Evolutionary conservation across 1,284 basidiomycete genomes (phyloP), one percentile per base, ranked within the genome.

Genomic region (Cutaneotrichosporon arboriforme): DNA sequence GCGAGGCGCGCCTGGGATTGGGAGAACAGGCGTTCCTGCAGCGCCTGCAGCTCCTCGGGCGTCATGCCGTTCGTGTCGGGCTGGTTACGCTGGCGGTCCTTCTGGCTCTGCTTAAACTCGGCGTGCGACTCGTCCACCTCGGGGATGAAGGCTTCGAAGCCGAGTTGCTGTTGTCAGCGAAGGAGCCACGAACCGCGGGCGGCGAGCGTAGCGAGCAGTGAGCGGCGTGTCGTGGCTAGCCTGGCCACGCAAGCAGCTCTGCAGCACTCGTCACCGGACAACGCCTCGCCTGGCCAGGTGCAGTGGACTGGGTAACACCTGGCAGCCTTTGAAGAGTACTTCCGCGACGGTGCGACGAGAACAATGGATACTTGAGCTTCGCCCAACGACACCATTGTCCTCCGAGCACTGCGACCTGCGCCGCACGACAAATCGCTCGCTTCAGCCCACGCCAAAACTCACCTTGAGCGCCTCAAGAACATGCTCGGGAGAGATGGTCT

Each of bases 401-500:
- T 5, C 26, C 7, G 10, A 31, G 26, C 10, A 31, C 26, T 31
- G 26, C n/a, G n/a, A 35, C 33, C 33, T 35, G 33, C 33, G 33
- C 8, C 8, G 8, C 9, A 31, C 10, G 26, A 31, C 26, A 7
- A 5, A 5, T 7, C 26, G 26, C 26, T 31, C 26, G 7, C 26
- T 5, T 31, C 7, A 31, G 26, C 10, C 10, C 10, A 14, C 35
- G 21, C 5, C 22, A 8, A n/a, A 4, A 67, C 80, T 44, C 54
- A 90, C 91, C 79, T 91, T 90, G 48, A 99, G 78, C 5, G 94
- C 96, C 35, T 83, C 80, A 40, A 97, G 86, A 44, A 98, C 93
- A 70, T 99, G 94, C 68, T 99, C 94, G 2, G 96, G 94, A 4
- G 92, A 90, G 64, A 99, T 98, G 0, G 94, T 99, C 80, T 98